phyloP scores from a whole-genome alignment of 805 yeast genomes.

The Helenozyma rhizophorensis region DNA sequence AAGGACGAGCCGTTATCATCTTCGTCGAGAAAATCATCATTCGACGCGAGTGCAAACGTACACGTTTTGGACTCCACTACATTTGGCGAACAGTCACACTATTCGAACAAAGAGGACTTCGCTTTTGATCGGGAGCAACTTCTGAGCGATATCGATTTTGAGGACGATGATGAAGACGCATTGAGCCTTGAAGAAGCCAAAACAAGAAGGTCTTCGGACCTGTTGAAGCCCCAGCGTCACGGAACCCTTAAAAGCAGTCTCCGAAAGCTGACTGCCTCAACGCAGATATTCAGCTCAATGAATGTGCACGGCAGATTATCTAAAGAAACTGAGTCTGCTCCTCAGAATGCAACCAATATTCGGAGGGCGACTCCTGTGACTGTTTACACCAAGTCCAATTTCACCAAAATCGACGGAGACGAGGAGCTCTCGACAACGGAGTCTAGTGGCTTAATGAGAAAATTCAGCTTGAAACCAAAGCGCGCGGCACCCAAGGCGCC shows the following conservation, averaged over 20 bases:
- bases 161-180: constrained; percentile 5
- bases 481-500: constrained; percentile 40
- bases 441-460: constrained; percentile 12
- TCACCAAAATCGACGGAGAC: background rate
- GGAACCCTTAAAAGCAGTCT: constrained; percentile 8
- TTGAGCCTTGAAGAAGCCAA: constrained; percentile 4
- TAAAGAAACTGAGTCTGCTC: background rate
- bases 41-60: constrained; percentile 10
- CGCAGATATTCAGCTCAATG: constrained; percentile 29
- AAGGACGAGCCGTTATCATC: constrained; percentile 1
- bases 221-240: constrained; percentile 7
- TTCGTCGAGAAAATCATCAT: constrained; percentile 7
- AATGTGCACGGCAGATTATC: constrained; percentile 9
- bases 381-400: background rate
- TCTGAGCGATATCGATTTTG: constrained; percentile 4
- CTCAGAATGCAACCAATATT: background rate
- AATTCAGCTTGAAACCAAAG: constrained; percentile 33
- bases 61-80: constrained; percentile 22
- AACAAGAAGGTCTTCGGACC: constrained; percentile 1
- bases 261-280: constrained; percentile 22
- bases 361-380: background rate
- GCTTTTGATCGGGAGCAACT: background rate
- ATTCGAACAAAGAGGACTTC: constrained; percentile 1
- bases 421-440: background rate
- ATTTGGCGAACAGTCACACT: constrained; percentile 13